Evolutionary conservation across 1,284 basidiomycete species (phyloP).

Genomic region (Microbotryum saponariae): DNA sequence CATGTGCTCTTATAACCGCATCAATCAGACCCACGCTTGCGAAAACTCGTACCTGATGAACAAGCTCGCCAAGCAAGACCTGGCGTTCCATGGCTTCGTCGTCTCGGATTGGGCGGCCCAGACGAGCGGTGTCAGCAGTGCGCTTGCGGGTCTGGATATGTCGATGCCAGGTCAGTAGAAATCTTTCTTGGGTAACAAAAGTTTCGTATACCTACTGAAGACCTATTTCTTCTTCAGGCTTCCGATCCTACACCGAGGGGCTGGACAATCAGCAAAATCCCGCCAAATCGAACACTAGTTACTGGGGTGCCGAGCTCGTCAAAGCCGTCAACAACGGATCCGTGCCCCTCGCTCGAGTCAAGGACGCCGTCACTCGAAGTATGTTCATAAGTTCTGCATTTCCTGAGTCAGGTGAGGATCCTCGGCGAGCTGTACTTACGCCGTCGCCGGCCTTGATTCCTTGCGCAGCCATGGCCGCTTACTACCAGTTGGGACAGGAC

Average conservation of each 20-base stretch:
- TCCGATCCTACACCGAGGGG: slow-evolving; percentile 19
- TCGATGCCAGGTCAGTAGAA: slow-evolving; percentile 7
- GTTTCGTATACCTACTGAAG: too few relatives aligned
- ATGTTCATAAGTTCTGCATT: slow-evolving; percentile 41
- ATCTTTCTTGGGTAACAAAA: too few relatives aligned
- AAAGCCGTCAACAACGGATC: slow-evolving; percentile 51
- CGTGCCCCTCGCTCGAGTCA: slow-evolving; percentile 50
- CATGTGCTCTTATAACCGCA: slow-evolving; percentile 63
- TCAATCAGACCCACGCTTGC: slow-evolving; percentile 60
- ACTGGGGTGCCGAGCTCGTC: slow-evolving; percentile 16
- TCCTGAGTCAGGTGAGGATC: too few relatives aligned
- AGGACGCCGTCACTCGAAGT: slow-evolving; percentile 47
- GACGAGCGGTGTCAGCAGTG: slow-evolving; percentile 15
- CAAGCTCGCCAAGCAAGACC: slow-evolving; percentile 61
- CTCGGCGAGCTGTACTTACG: too few relatives aligned
- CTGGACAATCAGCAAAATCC: slow-evolving; percentile 2
- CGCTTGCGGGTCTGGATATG: slow-evolving; percentile 29
- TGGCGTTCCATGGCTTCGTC: slow-evolving; percentile 34
- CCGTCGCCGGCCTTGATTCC: not conserved
- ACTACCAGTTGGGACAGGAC: slow-evolving; percentile 37
- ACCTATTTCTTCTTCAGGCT: slow-evolving; percentile 5
- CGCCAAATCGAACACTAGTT: slow-evolving; percentile 30
- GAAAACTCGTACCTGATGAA: slow-evolving; percentile 62
- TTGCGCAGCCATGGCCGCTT: slow-evolving; percentile 29
- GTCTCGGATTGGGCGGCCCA: slow-evolving; percentile 35